Evolutionary conservation across 257 asterid genomes (phyloP).

Genomic region (Solanum piurae): DNA sequence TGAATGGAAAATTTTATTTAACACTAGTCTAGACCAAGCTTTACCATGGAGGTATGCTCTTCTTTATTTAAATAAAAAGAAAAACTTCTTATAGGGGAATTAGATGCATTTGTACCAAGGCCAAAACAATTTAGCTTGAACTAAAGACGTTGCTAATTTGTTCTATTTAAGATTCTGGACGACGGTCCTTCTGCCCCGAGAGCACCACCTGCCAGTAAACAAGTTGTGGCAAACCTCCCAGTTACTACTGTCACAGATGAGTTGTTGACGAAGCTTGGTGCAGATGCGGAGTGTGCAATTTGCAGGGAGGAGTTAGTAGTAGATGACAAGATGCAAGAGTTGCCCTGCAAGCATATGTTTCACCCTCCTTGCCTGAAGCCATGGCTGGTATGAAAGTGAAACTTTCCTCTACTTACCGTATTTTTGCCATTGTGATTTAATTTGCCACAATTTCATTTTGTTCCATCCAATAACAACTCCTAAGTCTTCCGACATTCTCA

Average conservation of each 20-base stretch:
- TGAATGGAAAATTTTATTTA: not conserved
- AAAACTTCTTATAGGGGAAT: not conserved
- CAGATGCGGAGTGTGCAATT: constrained; percentile 77
- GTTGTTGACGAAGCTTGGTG: constrained; percentile 49
- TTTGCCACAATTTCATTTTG: not conserved
- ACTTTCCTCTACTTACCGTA: not conserved
- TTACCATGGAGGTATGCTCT: not conserved
- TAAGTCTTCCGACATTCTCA: not conserved
- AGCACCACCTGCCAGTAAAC: constrained; percentile 94
- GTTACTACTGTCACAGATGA: constrained; percentile 52
- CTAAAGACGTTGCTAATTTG: constrained; percentile 3
- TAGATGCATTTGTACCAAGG: not conserved
- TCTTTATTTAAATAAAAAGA: not conserved
- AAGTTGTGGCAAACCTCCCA: constrained; percentile 92
- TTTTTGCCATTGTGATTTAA: not conserved
- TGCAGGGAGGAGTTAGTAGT: constrained; percentile 72
- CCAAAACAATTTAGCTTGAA: not conserved
- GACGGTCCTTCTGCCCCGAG: constrained; percentile 55
- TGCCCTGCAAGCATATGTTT: constrained; percentile 88
- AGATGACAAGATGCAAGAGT: constrained; percentile 78
- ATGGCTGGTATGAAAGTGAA: constrained; percentile 67
- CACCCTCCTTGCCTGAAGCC: constrained; percentile 98
- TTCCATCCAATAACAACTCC: not conserved
- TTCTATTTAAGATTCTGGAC: constrained; percentile 39
- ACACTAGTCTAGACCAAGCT: not conserved